Percentiles rank a stretch among this genome's conserved stretches.
These are phyloP conservation scores for Cercospora sp. DNA, from an alignment of 2,329 filamentous ascomycete genomes.

Conservation along the genomic window DNA sequence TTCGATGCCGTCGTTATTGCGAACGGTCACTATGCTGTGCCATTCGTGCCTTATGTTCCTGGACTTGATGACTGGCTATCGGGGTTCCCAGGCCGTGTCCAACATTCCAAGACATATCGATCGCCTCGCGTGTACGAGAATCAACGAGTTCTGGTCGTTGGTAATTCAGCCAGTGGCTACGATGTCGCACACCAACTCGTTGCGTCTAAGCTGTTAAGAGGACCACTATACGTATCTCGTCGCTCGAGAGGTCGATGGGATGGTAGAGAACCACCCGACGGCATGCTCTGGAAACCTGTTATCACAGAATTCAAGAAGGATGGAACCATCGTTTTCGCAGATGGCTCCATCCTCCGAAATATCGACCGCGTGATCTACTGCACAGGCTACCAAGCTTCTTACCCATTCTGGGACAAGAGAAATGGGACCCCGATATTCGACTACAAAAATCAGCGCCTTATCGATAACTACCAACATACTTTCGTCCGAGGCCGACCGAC, in stretches of 20 bases:
- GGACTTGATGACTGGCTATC: constrained; percentile 57
- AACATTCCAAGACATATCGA: constrained; percentile 50
- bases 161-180: constrained; percentile 39
- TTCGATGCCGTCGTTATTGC: constrained; percentile 46
- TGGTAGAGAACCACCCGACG: constrained; percentile 48
- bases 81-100: constrained; percentile 48
- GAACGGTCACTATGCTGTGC: constrained; percentile 39
- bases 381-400: constrained; percentile 46
- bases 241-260: constrained; percentile 55
- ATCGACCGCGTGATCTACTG: constrained; percentile 39
- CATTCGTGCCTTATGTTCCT: constrained; percentile 47
- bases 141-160: constrained; percentile 35
- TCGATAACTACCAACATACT: constrained; percentile 54
- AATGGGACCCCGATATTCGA: constrained; percentile 52
- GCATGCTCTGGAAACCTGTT: constrained; percentile 57
- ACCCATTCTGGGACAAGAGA: constrained; percentile 52
- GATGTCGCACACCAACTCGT: constrained; percentile 35
- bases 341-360: constrained; percentile 30
- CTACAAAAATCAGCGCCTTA: constrained; percentile 49
- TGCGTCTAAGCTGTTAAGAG: constrained; percentile 23
- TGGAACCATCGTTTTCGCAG: constrained; percentile 33
- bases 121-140: constrained; percentile 13
- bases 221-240: constrained; percentile 55
- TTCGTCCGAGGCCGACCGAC: constrained; percentile 53
- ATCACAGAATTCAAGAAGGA: constrained; percentile 46